Base-by-base conservation (phyloP, 2,329 filamentous ascomycete species). In the Blastomyces gilchristii region DNA sequence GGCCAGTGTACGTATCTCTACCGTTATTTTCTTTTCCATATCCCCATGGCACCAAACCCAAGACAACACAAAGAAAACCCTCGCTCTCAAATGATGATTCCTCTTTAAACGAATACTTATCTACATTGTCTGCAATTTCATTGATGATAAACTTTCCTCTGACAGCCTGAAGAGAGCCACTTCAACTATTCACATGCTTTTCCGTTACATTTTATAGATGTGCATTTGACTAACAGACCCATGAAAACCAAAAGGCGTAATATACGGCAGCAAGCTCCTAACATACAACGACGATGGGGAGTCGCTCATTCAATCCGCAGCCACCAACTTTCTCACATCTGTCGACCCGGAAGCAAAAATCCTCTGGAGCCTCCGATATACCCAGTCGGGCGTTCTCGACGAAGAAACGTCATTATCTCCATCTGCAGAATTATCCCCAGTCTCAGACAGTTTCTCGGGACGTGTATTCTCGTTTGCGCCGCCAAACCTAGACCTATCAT, bases 51-150 rank as follows among this genome's bases (percentile, higher is more conserved):
- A 62, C 56, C 47, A 57, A 52, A 18, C 8, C 16, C 58, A 61
- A 61, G 11, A 11, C 22, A 3, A 41, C 12, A 39, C 9, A 39
- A 6, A 6, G 16, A 45, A 41, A 43, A 49, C 41, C 41, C 60
- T 8, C 11, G 69, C 71, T 70, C 74, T 81, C 83, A 81, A 73
- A 88, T 91, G 93, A 97, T 97, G 92, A 96, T 82, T 69, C 77
- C 77, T 78, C 78, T 76, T 78, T 81, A 25, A 37, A 82, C 77
- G 83, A 95, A 94, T 90, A 92, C 92, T 97, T 97, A 97, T 97
- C 93, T 97, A 97, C 93, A 97, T 97, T 97, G 91, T 89, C 93
- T 92, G 93, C 75, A 96, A 88, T 79, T 80, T 76, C 83, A 83
- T 88, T 96, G 92, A 95, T 86, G 91, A 94, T 83, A 83, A 82